These are phyloP conservation scores for Colletotrichum sp. DNA, from an alignment of 2,329 filamentous ascomycete genomes.

Conservation along the genomic window DNA sequence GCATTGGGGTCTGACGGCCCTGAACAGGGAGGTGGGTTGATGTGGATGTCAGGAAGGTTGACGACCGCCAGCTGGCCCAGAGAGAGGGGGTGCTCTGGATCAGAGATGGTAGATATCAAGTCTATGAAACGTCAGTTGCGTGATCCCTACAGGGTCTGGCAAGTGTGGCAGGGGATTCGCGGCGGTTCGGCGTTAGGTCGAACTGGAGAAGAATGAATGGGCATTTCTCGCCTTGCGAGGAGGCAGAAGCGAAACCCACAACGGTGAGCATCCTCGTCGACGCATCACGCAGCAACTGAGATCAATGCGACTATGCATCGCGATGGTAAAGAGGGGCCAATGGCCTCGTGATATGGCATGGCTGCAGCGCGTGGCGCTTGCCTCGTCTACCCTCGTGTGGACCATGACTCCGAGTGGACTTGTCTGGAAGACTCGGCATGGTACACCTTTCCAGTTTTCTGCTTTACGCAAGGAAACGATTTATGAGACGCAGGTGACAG, in stretches of 20 bases:
- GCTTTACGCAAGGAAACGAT: neutral
- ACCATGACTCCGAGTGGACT: neutral
- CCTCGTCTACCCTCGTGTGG: neutral
- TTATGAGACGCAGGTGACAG: neutral
- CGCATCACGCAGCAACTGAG: neutral
- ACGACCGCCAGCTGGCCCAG: constrained; percentile 93
- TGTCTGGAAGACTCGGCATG: neutral
- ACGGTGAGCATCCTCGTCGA: neutral
- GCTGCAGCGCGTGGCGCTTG: neutral
- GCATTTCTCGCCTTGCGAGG: neutral
- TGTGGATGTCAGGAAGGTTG: constrained; percentile 91
- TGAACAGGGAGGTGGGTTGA: constrained; percentile 69
- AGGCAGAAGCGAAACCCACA: neutral
- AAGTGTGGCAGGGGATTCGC: neutral
- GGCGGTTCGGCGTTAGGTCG: neutral
- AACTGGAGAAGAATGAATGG: neutral
- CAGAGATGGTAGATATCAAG: constrained; percentile 91
- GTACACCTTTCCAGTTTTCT: neutral
- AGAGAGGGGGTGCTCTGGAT: constrained; percentile 95
- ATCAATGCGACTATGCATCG: neutral
- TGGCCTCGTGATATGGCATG: neutral
- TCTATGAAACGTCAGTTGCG: constrained; percentile 60
- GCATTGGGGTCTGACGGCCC: constrained; percentile 56
- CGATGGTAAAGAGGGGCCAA: neutral
- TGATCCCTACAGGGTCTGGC: constrained; percentile 22